Evolutionary conservation across 2,329 filamentous ascomycete species (phyloP), one percentile per base, ranked within the genome.

Genomic region (Trematosphaeria pertusa): DNA sequence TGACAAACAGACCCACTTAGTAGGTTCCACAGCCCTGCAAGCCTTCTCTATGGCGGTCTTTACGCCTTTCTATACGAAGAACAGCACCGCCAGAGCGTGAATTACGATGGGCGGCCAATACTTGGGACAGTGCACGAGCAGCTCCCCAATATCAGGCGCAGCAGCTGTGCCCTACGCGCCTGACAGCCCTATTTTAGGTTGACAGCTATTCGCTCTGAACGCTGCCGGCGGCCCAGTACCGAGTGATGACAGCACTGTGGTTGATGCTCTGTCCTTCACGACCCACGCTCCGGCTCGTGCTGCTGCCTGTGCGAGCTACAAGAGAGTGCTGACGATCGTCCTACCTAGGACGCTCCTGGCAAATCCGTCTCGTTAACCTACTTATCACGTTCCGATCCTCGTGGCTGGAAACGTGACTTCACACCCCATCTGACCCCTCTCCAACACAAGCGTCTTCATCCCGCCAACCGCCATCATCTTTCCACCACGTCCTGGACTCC

Each of bases 311-410:
- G 34, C 46, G 20, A 45, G 28, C 37, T 17, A 49, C 30, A 55
- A 50, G 21, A 54, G 43, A 37, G 46, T 51, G 48, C 53, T 52
- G 37, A 54, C 54, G 38, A 48, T 56, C 43, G 36, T 49, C 42
- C 40, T 37, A 30, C 31, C 38, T 38, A 37, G 37, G 34, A 31
- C 46, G 18, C 30, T 34, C 24, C 40, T 41, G 36, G 44, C 33
- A 34, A 35, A 34, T 34, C 32, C 48, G 18, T 30, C 32, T 37
- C 26, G 19, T 28, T 20, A 31, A 24, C 41, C 24, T 48, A 55
- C 48, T 52, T 48, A 45, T 45, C 30, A 54, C 43, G 43, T 46
- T 52, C 24, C 48, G 28, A 38, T 28, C 20, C 37, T 52, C 44
- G 35, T 41, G 20, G 36, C 38, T 40, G 36, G 28, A 47, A 53